Base-by-base conservation (phyloP, 345 rosid species). In the Adansonia digitata region DNA sequence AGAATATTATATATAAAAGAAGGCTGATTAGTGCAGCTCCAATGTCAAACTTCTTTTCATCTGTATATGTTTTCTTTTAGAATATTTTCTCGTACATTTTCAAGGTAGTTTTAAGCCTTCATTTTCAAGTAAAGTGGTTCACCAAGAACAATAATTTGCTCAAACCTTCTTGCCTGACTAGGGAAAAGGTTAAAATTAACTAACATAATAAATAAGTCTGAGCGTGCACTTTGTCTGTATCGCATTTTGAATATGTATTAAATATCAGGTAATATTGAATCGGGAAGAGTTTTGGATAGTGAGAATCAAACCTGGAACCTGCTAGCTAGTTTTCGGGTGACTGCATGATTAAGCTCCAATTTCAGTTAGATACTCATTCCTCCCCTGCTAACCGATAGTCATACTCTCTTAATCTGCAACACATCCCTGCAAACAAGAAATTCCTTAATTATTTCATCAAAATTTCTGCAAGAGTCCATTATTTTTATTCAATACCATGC, bases 111-210 rank as follows among this genome's bases (percentile, higher is more conserved):
- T 8, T 11, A 14, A 74, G 22, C 60, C 75, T 74, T 74, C 14
- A 13, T 8, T 37, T 56, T 60, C 34, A 75, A 71, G 73, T 35
- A 71, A 71, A 75, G 78, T 71, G 53, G 75, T 39, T 72, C 79
- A 59, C 73, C 63, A 69, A 52, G 26, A 57, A 68, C 22, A 63
- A 68, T 78, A 52, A 53, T 71, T 76, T 56, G 7, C 15, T 39
- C 13, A 13, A 45, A 35, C n/a, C n/a, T 46, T 40, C 52, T 48
- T 68, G 48, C 74, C n/a, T 46, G 68, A 17, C 24, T 68, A 40
- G 65, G 73, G 59, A 73, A 60, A 72, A 72, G 13, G 15, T 7
- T 37, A 10, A 63, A 63, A 35, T 35, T 37, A 35, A 63, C 40
- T 18, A 63, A 2, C 10, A 34, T 61, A 31, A 17, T 61, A 31